Conservation (phyloP, 345 rosid genomes). For the Sonneratia caseolaris region DNA sequence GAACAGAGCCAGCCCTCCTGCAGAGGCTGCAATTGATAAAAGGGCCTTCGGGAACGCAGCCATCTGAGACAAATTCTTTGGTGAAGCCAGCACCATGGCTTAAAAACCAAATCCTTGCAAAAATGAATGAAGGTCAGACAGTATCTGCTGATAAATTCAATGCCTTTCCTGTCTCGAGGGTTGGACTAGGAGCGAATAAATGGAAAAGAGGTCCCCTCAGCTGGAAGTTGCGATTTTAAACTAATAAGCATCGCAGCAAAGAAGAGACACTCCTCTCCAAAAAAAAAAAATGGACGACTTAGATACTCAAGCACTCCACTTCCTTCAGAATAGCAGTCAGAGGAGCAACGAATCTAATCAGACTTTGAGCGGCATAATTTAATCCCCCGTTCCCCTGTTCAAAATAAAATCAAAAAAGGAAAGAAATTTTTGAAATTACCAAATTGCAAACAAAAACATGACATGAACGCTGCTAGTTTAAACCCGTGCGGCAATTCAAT, state of each 20-base stretch:
- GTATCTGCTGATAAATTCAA: not conserved
- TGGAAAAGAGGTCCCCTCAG: not conserved
- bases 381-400: not conserved
- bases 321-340: not conserved
- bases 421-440: not conserved
- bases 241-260: not conserved
- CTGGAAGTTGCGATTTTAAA: not conserved
- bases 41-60: conserved; percentile 46
- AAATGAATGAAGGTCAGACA: not conserved
- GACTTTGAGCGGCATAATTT: not conserved
- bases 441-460: not conserved
- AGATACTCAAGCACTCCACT: not conserved
- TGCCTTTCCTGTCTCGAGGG: not conserved
- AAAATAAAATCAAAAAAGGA: not conserved
- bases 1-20: conserved; percentile 59
- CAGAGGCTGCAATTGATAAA: conserved; percentile 40
- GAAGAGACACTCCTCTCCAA: not conserved
- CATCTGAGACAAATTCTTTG: conserved; percentile 27
- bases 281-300: not conserved
- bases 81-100: conserved; percentile 48
- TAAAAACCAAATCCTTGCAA: not conserved
- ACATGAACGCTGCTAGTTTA: not conserved
- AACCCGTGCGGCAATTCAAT: not conserved
- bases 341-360: not conserved
- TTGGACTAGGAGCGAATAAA: not conserved